A percentile compares a stretch with the other conserved stretches of the same genome.
Conservation (phyloP, 371 early-diverging fungal genomes). For the Lichtheimia ornata region DNA sequence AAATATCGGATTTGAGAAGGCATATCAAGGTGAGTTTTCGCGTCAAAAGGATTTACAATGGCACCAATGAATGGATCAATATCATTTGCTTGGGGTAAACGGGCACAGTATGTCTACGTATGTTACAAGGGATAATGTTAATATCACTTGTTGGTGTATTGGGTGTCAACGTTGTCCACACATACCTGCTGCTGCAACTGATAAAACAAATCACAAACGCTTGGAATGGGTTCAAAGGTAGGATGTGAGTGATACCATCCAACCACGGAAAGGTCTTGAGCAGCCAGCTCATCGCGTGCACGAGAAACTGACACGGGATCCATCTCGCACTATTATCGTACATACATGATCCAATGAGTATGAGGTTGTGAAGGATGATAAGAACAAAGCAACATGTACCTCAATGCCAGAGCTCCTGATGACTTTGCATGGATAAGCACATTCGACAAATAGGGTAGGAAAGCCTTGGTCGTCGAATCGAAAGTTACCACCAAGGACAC, state of each 20-base stretch:
- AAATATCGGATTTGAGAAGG: constrained; percentile 62
- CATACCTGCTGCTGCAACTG: constrained; percentile 75
- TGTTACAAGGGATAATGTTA: neutral
- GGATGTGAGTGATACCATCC: constrained; percentile 95
- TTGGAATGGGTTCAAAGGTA: constrained; percentile 82
- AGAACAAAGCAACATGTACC: constrained; percentile 31
- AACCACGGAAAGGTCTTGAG: constrained; percentile 73
- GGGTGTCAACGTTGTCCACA: neutral
- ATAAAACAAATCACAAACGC: constrained; percentile 81
- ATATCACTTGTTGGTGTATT: neutral
- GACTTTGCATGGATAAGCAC: constrained; percentile 67
- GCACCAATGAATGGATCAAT: constrained; percentile 84
- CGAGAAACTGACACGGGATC: constrained; percentile 78
- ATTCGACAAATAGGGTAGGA: constrained; percentile 47
- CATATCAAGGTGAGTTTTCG: constrained; percentile 28
- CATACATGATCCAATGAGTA: neutral
- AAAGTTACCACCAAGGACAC: constrained; percentile 73
- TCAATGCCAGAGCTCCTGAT: constrained; percentile 69
- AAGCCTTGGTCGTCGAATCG: constrained; percentile 43
- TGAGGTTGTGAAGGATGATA: neutral
- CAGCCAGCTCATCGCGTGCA: constrained; percentile 71
- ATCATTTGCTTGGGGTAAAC: constrained; percentile 40
- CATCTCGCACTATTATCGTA: constrained; percentile 46
- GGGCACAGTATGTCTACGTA: too few species aligned
- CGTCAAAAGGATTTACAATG: constrained; percentile 72